phyloP scores from a whole-genome alignment of 768 basidiomycete genomes.

The Porpolomopsis calyptriformis region DNA sequence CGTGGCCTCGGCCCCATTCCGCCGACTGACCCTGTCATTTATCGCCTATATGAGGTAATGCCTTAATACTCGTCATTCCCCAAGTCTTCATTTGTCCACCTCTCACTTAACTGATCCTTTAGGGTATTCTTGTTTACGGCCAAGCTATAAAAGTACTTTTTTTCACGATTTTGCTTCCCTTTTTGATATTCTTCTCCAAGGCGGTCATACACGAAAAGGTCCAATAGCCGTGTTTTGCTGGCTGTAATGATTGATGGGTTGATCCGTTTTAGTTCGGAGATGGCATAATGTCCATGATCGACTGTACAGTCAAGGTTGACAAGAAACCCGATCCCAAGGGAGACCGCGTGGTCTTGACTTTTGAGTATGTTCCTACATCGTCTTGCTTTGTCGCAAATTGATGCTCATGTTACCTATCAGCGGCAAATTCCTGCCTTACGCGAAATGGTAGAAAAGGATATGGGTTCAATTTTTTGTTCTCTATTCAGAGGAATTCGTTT shows the following conservation, averaged over 20 bases:
- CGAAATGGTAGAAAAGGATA: slow-evolving; percentile 50
- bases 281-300: slow-evolving; percentile 85
- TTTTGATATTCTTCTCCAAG: slow-evolving; percentile 18
- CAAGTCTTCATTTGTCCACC: too few species aligned
- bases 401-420: slow-evolving; percentile 25
- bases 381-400: not conserved
- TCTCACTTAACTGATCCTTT: not conserved
- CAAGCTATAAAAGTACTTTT: slow-evolving; percentile 59
- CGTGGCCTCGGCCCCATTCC: slow-evolving; percentile 61
- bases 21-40: slow-evolving; percentile 71
- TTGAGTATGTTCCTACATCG: slow-evolving; percentile 46
- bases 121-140: slow-evolving; percentile 70
- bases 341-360: slow-evolving; percentile 68
- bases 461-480: too few species aligned
- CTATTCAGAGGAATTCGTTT: too few species aligned
- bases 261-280: slow-evolving; percentile 64
- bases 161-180: not conserved
- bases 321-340: slow-evolving; percentile 70
- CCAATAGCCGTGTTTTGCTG: not conserved
- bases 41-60: slow-evolving; percentile 71
- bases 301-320: slow-evolving; percentile 59
- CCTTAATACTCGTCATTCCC: not conserved
- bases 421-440: slow-evolving; percentile 70
- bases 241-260: not conserved
- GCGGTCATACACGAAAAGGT: slow-evolving; percentile 75